Evolutionary conservation across 2,329 filamentous ascomycete genomes (phyloP), one percentile per base, ranked within the genome.

Genomic region (Lecanicillium sp.): DNA sequence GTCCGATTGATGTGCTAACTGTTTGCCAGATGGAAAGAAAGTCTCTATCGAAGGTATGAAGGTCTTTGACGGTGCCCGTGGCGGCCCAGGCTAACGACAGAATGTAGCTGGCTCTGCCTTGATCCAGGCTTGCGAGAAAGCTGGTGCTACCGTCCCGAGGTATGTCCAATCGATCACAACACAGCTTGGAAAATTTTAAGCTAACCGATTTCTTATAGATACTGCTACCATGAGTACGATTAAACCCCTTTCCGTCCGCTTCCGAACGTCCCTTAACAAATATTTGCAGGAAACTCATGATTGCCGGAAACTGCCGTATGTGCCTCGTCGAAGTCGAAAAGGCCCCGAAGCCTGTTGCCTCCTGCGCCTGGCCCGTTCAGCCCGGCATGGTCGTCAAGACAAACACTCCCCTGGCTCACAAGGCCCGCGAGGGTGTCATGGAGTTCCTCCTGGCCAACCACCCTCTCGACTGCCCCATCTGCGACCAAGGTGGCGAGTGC

Each of bases 281-380:
- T 41, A 52, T 52, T 49, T 33, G 55, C 57, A 90, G 86, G 63
- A 97, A 98, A 71, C 77, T 98, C 53, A 88, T 94, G 83, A 95
- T 98, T 74, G 92, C 92, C 57, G 92, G 92, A 66, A 98, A 97
- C 69, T 98, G 92, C 66, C 88, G 92, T 71, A 98, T 98, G 92
- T 98, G 92, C 68, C 71, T 98, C 58, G 92, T 98, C 58, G 92
- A 98, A 72, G 92, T 98, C 51, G 92, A 97, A 71, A 80, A 81
- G 66, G 86, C 87, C 44, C 92, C 92, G 43, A 98, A 98, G 70
- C 92, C 92, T 44, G 89, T 97, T 41, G 92, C 92, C 54, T 98
- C 92, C 46, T 98, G 92, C 67, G 92, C 92, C 53, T 98, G 92
- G 92, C 92, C 92, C 37, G 92, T 97, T 51, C 89, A 96, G 65